Base-by-base conservation (phyloP, 129 eudicot genomes). In the Ambrosia artemisiifolia region DNA sequence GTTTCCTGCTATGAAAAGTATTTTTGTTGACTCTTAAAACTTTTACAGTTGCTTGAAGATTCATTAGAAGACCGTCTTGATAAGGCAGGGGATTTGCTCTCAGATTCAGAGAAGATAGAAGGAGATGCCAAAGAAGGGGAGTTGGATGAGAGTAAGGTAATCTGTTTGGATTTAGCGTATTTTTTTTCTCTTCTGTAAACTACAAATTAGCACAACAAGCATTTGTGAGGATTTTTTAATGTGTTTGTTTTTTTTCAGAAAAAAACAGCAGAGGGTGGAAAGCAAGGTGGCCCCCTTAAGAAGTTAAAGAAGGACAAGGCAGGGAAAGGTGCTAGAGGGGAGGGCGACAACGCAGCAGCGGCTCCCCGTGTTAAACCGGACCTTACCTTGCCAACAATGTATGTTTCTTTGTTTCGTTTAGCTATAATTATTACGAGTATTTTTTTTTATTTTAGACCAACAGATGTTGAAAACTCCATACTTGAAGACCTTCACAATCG, bases 291-390 rank as follows among this genome's bases (percentile, higher is more conserved):
- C 13, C 81, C 99, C 40, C 73, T 73, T n/a, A 94, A 94, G 82
- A 94, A 94, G 78, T 63, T 77, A 67, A 94, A 94, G 77, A 94
- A 94, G 83, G 99, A 94, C 71, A 94, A 94, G 79, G 91, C 91
- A 44, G 88, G 87, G 56, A 94, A 94, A 85, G 84, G 85, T 79
- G 84, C 88, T 70, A 84, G 93, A 62, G 65, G 93, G 11, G 98
- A 94, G 70, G 87, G 75, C 57, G 86, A 49, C 62, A 69, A 83
- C 13, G 84, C 80, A 61, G 73, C 98, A 46, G 83, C 76, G 10
- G 96, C 96, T 61, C 94, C 99, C 67, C 90, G 97, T 43, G 97
- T 94, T 63, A 94, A 94, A 75, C 81, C 99, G 5, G 99, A 94
- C 78, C 96, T 94, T 63, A 48, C 91, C 50, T 84, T 90, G 84